Evolutionary conservation across 768 basidiomycete species (phyloP), one percentile per base, ranked within the genome.

Genomic region (Amanita jacksonii): DNA sequence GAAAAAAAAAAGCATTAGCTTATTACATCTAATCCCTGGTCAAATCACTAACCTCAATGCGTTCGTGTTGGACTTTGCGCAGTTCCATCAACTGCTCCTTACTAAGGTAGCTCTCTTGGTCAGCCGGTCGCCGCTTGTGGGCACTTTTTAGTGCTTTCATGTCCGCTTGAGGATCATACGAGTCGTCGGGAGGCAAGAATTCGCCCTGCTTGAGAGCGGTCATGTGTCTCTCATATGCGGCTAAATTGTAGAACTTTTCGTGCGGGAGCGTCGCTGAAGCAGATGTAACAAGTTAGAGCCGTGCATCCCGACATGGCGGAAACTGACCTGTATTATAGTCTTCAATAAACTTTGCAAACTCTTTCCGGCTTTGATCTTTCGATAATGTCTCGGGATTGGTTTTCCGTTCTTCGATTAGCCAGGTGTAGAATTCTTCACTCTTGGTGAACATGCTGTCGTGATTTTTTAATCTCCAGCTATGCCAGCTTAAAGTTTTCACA

Each of bases 241-340:
- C 79, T 75, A 93, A 89, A 56, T 92, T 77, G 61, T 94, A 94
- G 61, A 92, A 96, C 59, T 96, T 96, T 59, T 93, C 90, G 54
- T 94, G 85, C 8, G 92, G 88, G 2, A 96, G 70, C 3, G 92
- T 96, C 10, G 90, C 91, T 91, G 45, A 15, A n/a, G 15, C 41
- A 7, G 25, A 37, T 30, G 25, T 7, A 44, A 5, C 22, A 8
- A 19, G 7, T 8, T 6, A 12, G 23, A 15, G 12, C 23, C 18
- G 7, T 18, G 16, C n/a, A 22, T 12, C 8, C 16, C 7, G 8
- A 13, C 18, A 45, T 15, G 28, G 9, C 23, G n/a, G 28, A 45
- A 28, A 49, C 68, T 23, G 48, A 81, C 86, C 82, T 23, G 85
- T 88, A 54, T 90, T 87, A 56, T 70, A 89, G 56, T 89, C 87